Conservation (phyloP, 257 asterid genomes). For the Datura wrightii region DNA sequence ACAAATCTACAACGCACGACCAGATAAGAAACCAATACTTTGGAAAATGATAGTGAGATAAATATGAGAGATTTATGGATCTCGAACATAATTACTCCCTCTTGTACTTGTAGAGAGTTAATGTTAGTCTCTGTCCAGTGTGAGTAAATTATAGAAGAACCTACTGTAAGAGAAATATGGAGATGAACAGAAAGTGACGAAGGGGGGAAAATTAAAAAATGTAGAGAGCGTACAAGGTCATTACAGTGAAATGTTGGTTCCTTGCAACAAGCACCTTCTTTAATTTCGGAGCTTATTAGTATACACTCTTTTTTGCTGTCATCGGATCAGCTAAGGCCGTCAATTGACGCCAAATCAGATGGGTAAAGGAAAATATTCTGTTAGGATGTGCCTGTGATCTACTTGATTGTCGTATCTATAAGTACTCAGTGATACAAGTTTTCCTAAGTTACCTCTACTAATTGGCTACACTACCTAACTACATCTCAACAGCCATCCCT, state of each 20-base stretch:
- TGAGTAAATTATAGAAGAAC: not conserved
- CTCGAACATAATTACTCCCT: not conserved
- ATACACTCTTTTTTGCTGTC: not conserved
- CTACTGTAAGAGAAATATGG: not conserved
- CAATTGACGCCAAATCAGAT: not conserved
- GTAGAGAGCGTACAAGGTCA: not conserved
- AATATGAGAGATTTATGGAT: not conserved
- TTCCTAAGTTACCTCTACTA: not conserved
- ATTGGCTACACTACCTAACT: constrained; percentile 18
- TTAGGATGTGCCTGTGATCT: not conserved
- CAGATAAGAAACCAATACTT: not conserved
- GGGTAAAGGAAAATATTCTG: not conserved
- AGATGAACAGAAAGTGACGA: not conserved
- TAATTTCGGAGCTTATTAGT: not conserved
- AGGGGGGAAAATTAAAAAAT: not conserved
- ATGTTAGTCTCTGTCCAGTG: not conserved
- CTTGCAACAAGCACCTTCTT: not conserved
- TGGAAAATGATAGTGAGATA: not conserved
- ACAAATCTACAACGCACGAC: not conserved
- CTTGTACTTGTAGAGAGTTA: not conserved
- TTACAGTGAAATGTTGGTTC: not conserved
- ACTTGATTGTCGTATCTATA: not conserved
- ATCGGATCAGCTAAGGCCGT: not conserved
- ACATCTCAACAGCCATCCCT: constrained; percentile 29
- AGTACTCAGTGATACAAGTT: not conserved